These are phyloP conservation scores for Aspergillus arachidicola DNA, from an alignment of 2,329 filamentous ascomycete genomes.

Conservation along the genomic window DNA sequence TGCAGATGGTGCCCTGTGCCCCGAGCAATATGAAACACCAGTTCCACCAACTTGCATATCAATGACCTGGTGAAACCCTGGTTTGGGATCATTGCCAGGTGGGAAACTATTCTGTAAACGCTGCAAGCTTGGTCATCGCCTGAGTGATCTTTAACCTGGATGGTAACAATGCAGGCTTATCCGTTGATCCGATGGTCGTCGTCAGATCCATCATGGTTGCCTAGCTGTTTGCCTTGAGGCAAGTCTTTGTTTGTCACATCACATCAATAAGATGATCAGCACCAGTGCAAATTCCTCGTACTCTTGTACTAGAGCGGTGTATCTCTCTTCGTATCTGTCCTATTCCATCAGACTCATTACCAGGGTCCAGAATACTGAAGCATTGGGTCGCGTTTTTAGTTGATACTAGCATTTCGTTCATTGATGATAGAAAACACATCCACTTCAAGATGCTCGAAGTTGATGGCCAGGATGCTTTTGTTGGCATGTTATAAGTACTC, in stretches of 20 bases:
- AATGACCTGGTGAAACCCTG: background rate
- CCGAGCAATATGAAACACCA: background rate
- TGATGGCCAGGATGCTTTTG: background rate
- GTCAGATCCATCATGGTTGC: constrained; percentile 56
- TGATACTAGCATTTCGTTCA: background rate
- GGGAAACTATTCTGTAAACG: background rate
- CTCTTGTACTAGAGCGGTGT: background rate
- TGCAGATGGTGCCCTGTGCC: background rate
- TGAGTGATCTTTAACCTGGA: constrained; percentile 66
- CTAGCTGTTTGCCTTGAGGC: constrained; percentile 30
- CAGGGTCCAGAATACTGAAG: background rate
- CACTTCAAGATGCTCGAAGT: background rate
- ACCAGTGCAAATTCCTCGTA: background rate
- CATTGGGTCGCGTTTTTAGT: background rate
- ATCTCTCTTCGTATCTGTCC: background rate
- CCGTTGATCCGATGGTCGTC: constrained; percentile 44
- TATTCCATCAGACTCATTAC: background rate
- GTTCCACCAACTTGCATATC: background rate
- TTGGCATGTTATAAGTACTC: background rate
- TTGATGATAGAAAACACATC: background rate
- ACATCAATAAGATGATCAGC: background rate
- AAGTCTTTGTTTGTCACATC: background rate
- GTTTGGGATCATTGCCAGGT: background rate
- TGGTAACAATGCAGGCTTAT: constrained; percentile 16
- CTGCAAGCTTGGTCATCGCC: background rate